phyloP scores from a whole-genome alignment of 1,139 yeast genomes.

The Geotrichum carabidarum region DNA sequence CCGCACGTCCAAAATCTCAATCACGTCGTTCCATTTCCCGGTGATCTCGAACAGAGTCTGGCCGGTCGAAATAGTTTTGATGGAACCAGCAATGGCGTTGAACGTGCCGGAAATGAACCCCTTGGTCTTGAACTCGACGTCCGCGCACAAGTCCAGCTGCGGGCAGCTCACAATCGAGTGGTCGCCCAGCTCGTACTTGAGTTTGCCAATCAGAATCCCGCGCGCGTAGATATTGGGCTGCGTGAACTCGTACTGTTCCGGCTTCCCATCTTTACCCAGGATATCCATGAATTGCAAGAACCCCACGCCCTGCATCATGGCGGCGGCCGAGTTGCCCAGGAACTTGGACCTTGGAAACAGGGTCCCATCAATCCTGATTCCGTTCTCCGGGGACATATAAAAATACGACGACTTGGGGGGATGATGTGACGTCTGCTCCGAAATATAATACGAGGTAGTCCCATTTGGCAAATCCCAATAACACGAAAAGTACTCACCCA shows the following conservation, averaged over 20 bases:
- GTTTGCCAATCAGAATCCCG: constrained; percentile 83
- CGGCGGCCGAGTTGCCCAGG: constrained; percentile 93
- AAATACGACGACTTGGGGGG: constrained; percentile 96
- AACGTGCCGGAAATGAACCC: constrained; percentile 92
- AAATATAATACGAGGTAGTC: constrained; percentile 69
- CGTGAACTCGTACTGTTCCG: constrained; percentile 70
- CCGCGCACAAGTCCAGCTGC: constrained; percentile 57
- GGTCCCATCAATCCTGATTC: constrained; percentile 83
- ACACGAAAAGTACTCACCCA: constrained; percentile 85
- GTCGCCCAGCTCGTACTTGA: constrained; percentile 88
- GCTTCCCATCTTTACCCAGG: constrained; percentile 40
- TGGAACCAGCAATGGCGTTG: constrained; percentile 76
- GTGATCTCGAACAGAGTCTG: constrained; percentile 59
- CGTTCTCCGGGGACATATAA: constrained; percentile 73
- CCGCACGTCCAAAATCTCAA: constrained; percentile 57
- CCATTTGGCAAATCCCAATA: constrained; percentile 84
- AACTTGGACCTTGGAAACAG: constrained; percentile 85
- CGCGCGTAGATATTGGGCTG: constrained; percentile 95
- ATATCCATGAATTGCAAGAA: constrained; percentile 65
- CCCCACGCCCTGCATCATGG: constrained; percentile 90
- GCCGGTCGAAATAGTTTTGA: constrained; percentile 51
- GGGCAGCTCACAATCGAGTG: constrained; percentile 71
- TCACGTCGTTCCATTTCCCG: constrained; percentile 92
- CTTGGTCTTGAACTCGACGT: constrained; percentile 88
- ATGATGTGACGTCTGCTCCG: constrained; percentile 96